Evolutionary conservation across 1,284 basidiomycete genomes (phyloP), one percentile per base, ranked within the genome.

Genomic region (Xanthoconium separans): DNA sequence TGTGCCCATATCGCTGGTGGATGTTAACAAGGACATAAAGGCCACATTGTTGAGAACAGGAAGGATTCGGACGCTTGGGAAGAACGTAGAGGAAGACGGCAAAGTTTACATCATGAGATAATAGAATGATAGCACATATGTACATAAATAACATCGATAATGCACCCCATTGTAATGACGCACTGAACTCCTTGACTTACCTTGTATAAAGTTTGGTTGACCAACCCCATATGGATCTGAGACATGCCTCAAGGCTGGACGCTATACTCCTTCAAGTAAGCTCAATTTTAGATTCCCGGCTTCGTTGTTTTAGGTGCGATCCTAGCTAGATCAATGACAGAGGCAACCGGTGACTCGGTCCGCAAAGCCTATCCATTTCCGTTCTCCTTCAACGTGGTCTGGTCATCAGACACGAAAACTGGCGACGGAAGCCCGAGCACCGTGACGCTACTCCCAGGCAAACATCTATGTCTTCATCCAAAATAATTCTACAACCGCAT

Each of bases 31-130:
- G 11, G 53, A 56, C 5, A 37, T 67, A 1, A 54, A 42, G 24
- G 12, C n/a, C 2, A 46, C 50, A 2, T 20, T 69, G 27, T 50
- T 70, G 51, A 71, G 57, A 43, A 70, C 70, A 10, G 67, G 69
- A n/a, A 66, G 68, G 20, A 58, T 69, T 43, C 61, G 67, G 39
- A 66, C 55, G 34, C 44, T 58, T 20, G 59, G 55, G 2, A 27
- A 63, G 2, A 18, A 42, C 16, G 54, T 61, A 44, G 60, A 53
- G 37, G 22, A 36, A 20, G 57, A 70, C 33, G 70, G 65, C 6
- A 57, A 51, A 29, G 53, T 56, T 45, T 70, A 65, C 39, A 52
- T 66, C 27, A 37, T 44, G 33, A 34, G 15, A 29, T 39, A 18
- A 44, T 29, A n/a, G 16, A 31, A 22, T 5, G 24, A 11, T 46